phyloP scores from a whole-genome alignment of 352 stramenopile genomes.

The Phytophthora pluvialis region DNA sequence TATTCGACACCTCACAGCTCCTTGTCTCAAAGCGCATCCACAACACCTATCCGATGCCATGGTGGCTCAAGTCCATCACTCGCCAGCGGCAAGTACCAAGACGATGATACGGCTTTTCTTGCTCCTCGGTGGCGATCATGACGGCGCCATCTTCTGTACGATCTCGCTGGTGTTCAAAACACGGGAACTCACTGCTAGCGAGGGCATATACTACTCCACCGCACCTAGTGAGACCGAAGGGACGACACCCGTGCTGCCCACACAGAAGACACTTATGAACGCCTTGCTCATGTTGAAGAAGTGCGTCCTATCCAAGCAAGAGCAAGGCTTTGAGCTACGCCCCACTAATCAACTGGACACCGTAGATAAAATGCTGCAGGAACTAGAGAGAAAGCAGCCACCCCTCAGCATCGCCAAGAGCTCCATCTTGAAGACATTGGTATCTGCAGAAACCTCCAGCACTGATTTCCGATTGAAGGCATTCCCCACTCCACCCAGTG shows the following conservation, averaged over 20 bases:
- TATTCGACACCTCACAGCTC: background rate
- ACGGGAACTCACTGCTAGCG: conserved; percentile 30
- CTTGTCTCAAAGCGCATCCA: background rate
- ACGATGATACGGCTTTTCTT: conserved; percentile 36
- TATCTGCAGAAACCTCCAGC: background rate
- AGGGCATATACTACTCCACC: conserved; percentile 33
- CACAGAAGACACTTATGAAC: conserved; percentile 22
- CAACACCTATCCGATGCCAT: background rate
- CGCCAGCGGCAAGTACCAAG: conserved; percentile 1
- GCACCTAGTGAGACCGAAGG: conserved; percentile 22
- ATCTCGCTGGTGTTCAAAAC: conserved; percentile 28
- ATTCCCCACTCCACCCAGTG: background rate
- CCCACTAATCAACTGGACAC: conserved; percentile 20
- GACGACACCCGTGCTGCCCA: conserved; percentile 20
- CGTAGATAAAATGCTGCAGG: conserved; percentile 24
- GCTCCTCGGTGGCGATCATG: conserved; percentile 45
- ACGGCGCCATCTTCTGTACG: conserved; percentile 42
- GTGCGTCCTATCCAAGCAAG: conserved; percentile 16
- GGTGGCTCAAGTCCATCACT: conserved; percentile 4
- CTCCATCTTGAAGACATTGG: background rate
- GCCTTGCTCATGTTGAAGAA: conserved; percentile 48
- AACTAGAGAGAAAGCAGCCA: background rate
- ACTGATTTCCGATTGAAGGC: background rate
- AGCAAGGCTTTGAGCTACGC: conserved; percentile 32
- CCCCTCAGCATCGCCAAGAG: conserved; percentile 17